Evolutionary conservation across 768 basidiomycete species (phyloP), one percentile per base, ranked within the genome.

Genomic region (Lactarius akahatsu): DNA sequence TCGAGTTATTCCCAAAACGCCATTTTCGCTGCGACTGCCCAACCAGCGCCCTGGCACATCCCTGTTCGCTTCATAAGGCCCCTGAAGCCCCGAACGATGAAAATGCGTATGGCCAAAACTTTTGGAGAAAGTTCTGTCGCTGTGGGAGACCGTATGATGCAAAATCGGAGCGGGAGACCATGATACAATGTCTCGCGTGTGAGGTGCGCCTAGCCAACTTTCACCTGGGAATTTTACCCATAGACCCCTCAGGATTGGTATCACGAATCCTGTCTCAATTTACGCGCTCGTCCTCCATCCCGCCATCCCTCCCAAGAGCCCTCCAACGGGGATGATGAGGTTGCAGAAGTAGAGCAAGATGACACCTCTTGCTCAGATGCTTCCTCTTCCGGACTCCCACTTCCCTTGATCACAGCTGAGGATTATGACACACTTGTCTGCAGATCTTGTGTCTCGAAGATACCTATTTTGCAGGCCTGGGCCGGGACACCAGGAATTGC

Each of bases 1-100:
- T 94, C 60, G 92, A 94, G 75, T 81, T 94, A 66, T 94, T 94
- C 77, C 91, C 92, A 1, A 94, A 94, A 74, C 84, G 92, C 70
- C 77, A 81, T 65, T 93, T 94, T 73, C 85, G 88, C 40, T 94
- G 92, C 73, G 92, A 94, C 76, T 94, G 92, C 74, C 91, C 92
- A 4, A 94, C 92, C 20, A 64, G 76, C 15, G 79, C 83, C 5
- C 76, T 92, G 26, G 71, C 81, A 0, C 87, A 88, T 67, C 62
- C 79, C 2, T 94, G 92, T 75, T 82, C 84, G 26, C 77, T 94
- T 30, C 88, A 91, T 75, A 79, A 75, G 60, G 76, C 70, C 18
- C 57, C 70, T 1, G 87, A 90, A 75, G 80, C 80, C 10, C 80
- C 77, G 64, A 94, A 93, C 72, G 70, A 68, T 52, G 71, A 75